Base-by-base conservation (phyloP, 2,329 filamentous ascomycete species). In the Stagonosporopsis chrysanthemi region DNA sequence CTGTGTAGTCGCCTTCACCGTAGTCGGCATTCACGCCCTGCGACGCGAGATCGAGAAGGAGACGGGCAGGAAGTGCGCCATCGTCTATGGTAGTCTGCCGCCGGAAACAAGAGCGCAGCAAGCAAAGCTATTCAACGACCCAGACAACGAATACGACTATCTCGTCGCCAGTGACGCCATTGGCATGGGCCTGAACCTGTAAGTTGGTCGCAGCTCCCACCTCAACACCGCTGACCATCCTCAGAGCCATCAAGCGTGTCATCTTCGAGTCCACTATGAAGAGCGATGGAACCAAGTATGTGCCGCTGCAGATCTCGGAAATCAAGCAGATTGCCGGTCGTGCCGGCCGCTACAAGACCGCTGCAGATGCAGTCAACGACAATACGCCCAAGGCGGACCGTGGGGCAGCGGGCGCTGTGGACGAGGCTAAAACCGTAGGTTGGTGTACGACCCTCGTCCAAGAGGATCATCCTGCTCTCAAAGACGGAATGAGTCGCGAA, bases 171-270 rank as follows among this genome's bases (percentile, higher is more conserved):
- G 92, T 67, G 92, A 97, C 77, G 95, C 95, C 43, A 94, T 99
- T 61, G 95, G 95, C 35, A 98, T 99, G 94, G 95, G 96, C 1
- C 80, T 99, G 22, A 99, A 99, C 70, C 78, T 99, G 74, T 92
- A 88, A 77, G 82, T 77, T 14, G 6, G 9, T 29, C 31, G 11
- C 8, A 7, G n/a, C 1, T 35, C 4, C 2, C 31, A 17, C 7
- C 2, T 2, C 11, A 1, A 5, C 26, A 47, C 1, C 6, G 24
- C 46, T 55, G n/a, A 51, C 14, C 15, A 28, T 12, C 12, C 8
- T 4, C 46, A 86, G 84, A 76, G 87, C 84, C 63, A 92, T 97
- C 73, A 95, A 92, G 72, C 90, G 96, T 24, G 85, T 99, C 59
- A 86, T 99, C 51, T 95, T 99, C 64, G 91, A 97, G 69, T 83